phyloP scores from a whole-genome alignment of 257 asterid species.

The Rhazya stricta region DNA sequence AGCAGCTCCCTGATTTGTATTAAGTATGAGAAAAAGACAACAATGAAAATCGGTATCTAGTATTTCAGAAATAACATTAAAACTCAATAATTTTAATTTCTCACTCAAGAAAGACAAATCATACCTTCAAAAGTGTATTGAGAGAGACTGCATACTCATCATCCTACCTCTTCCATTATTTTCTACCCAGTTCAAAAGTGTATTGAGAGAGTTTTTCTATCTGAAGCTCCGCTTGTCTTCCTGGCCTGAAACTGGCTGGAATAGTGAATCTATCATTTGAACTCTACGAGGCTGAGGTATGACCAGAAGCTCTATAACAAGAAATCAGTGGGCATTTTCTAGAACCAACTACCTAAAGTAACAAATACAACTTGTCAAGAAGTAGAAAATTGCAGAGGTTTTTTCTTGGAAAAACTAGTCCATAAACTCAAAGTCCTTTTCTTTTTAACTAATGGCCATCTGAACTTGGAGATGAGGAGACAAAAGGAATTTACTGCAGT shows the following conservation, averaged over 20 bases:
- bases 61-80: background rate
- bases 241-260: slow-evolving; percentile 32
- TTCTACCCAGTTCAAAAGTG: background rate
- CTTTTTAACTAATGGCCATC: background rate
- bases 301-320: slow-evolving; percentile 36
- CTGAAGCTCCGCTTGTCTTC: slow-evolving; percentile 46
- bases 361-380: background rate
- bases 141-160: background rate
- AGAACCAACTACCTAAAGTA: slow-evolving; percentile 48
- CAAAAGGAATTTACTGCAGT: slow-evolving; percentile 42
- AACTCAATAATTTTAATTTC: background rate
- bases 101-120: background rate
- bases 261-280: slow-evolving; percentile 38
- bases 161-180: background rate
- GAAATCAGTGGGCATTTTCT: slow-evolving; percentile 54
- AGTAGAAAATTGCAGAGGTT: background rate
- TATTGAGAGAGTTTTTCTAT: slow-evolving; percentile 7
- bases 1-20: slow-evolving; percentile 41
- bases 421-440: background rate
- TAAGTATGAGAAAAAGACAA: background rate
- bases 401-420: background rate
- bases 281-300: slow-evolving; percentile 34
- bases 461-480: background rate
- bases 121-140: no score
- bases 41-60: background rate